These are phyloP conservation scores for Aspergillus terreus DNA, from an alignment of 2,329 filamentous ascomycete species.

Conservation along the genomic window DNA sequence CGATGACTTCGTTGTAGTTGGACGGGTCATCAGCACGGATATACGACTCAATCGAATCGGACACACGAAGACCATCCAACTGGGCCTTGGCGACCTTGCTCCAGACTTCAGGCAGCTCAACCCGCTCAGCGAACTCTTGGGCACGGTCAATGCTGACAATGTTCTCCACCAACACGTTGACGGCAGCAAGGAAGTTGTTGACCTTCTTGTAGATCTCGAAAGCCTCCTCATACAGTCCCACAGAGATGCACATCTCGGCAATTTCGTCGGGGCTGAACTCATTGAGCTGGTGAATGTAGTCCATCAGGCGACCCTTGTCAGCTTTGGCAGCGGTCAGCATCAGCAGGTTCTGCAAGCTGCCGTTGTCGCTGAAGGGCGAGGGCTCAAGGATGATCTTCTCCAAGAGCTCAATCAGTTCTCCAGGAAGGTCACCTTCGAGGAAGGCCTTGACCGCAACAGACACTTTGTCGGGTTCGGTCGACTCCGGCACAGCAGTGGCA, in stretches of 20 bases:
- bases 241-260: slow-evolving; percentile 85
- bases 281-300: slow-evolving; percentile 89
- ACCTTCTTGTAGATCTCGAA: slow-evolving; percentile 99
- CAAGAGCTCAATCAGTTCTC: slow-evolving; percentile 91
- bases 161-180: slow-evolving; percentile 89
- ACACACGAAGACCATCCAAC: slow-evolving; percentile 87
- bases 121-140: slow-evolving; percentile 89
- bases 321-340: slow-evolving; percentile 96
- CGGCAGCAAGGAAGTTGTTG: slow-evolving; percentile 78
- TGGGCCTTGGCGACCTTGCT: slow-evolving; percentile 98
- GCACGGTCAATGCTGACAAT: slow-evolving; percentile 97
- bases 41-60: slow-evolving; percentile 93
- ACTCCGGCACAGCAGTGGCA: slow-evolving; percentile 89
- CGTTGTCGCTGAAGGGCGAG: slow-evolving; percentile 97
- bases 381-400: slow-evolving; percentile 99
- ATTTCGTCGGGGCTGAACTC: slow-evolving; percentile 91
- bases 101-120: slow-evolving; percentile 94
- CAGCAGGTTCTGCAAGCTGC: slow-evolving; percentile 90
- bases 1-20: slow-evolving; percentile 94
- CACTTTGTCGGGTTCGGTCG: slow-evolving; percentile 88
- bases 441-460: slow-evolving; percentile 92
- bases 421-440: slow-evolving; percentile 83
- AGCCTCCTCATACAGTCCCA: slow-evolving; percentile 92
- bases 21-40: slow-evolving; percentile 90
- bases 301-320: slow-evolving; percentile 90